Evolutionary conservation across 441 rosid species (phyloP), one percentile per base, ranked within the genome.

Genomic region (Viola pubescens): DNA sequence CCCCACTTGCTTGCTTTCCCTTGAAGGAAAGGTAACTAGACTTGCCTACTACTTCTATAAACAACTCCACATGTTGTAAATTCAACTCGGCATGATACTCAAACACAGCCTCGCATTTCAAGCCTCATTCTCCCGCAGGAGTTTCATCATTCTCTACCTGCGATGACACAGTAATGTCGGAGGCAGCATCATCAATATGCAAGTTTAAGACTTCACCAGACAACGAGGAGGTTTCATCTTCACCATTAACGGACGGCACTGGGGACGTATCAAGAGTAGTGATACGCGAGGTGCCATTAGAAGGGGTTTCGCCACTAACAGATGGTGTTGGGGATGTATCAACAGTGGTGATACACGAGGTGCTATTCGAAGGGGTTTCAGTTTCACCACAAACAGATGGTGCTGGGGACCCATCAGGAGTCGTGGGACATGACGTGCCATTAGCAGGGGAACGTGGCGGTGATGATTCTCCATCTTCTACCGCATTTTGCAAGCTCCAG

Each of bases 401-500:
- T 52, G 84, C 80, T 0, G 91, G 92, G 38, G 94, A 89, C 39
- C 80, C 79, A 47, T 76, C 78, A 3, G 83, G 76, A 39, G 88
- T 76, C 44, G 71, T 48, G 0, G 71, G 49, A 0, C 72, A 72
- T 5, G 72, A 43, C 5, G 65, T 80, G n/a, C 67, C 68, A 10
- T 75, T 83, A 45, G 74, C 14, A 49, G 48, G 53, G 37, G 34
- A 26, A 44, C 64, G 54, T 39, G 72, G 54, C 16, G 64, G 72
- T 44, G 76, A 67, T 12, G 75, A 63, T 0, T 78, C 87, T 7
- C 79, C 77, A 39, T 81, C 79, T n/a, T 66, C 89, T 53, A 77
- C 73, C 37, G 72, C 84, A 62, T 82, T 81, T 63, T 79, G 87
- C 48, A 91, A 79, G 80, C 96, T 86, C 95, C 91, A 89, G 74